Percentiles rank a stretch among this genome's conserved stretches.
These are phyloP conservation scores for Pseudogymnoascus sp. DNA, from an alignment of 2,329 filamentous ascomycete genomes.

Conservation along the genomic window DNA sequence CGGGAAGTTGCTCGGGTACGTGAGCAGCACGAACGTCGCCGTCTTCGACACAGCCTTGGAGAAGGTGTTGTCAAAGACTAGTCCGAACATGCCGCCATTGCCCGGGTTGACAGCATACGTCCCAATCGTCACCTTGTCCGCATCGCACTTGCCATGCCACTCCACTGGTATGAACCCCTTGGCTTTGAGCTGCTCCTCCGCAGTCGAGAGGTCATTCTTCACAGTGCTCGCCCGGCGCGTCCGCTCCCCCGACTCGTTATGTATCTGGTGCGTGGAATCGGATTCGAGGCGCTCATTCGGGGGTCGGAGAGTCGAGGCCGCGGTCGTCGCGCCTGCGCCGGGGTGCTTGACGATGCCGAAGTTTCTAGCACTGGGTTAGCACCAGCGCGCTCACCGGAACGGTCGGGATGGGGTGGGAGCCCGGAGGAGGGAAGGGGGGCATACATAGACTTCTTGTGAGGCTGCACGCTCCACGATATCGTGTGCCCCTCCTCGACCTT, in stretches of 20 bases:
- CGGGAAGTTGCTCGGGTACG: conserved; percentile 75
- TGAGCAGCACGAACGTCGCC: conserved; percentile 88
- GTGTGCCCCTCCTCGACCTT: conserved; percentile 83
- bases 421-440: conserved; percentile 17
- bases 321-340: conserved; percentile 45
- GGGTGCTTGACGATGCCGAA: conserved; percentile 98
- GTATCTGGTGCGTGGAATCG: not conserved
- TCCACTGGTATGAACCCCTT: conserved; percentile 64
- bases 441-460: conserved; percentile 92
- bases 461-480: conserved; percentile 95
- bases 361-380: conserved; percentile 47
- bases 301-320: not conserved
- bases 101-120: conserved; percentile 69
- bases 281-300: not conserved
- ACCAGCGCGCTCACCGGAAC: not conserved
- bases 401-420: not conserved
- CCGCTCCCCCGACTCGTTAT: conserved; percentile 25
- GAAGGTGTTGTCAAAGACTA: conserved; percentile 98
- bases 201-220: conserved; percentile 51
- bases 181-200: conserved; percentile 54
- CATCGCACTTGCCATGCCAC: conserved; percentile 93
- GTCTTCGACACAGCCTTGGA: conserved; percentile 93
- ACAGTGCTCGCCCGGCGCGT: conserved; percentile 36
- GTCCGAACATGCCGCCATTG: conserved; percentile 85
- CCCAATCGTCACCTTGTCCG: conserved; percentile 88